These are phyloP conservation scores for Herpotrichia juniperi DNA, from an alignment of 2,329 filamentous ascomycete genomes.

Conservation along the genomic window DNA sequence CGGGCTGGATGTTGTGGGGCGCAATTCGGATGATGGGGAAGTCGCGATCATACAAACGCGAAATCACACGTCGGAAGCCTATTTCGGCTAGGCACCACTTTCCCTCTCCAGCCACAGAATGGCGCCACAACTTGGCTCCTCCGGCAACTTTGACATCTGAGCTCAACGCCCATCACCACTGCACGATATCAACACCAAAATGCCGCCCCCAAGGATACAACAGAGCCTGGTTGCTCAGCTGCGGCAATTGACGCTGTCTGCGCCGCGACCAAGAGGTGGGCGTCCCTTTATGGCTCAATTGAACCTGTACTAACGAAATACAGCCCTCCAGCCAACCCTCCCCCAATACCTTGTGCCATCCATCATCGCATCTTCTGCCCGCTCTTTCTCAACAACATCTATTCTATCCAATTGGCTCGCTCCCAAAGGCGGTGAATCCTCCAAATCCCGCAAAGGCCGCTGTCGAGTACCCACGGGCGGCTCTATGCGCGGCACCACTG, in stretches of 20 bases:
- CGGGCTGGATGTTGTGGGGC: slow-evolving; percentile 5
- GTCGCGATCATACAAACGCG: slow-evolving; percentile 20
- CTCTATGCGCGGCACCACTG: slow-evolving; percentile 88
- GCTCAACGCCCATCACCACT: slow-evolving; percentile 8
- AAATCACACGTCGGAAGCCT: slow-evolving; percentile 24
- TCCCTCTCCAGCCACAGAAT: slow-evolving; percentile 10
- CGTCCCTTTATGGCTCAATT: slow-evolving; percentile 30
- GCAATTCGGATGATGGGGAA: neutral
- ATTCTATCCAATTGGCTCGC: slow-evolving; percentile 75
- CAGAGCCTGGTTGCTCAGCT: slow-evolving; percentile 42
- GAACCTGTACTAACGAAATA: slow-evolving; percentile 5
- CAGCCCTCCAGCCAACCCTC: slow-evolving; percentile 30
- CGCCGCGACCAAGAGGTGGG: slow-evolving; percentile 31
- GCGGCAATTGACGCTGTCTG: slow-evolving; percentile 31
- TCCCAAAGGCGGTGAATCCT: slow-evolving; percentile 78
- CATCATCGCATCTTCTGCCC: slow-evolving; percentile 46
- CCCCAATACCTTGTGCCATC: slow-evolving; percentile 49
- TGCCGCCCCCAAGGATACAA: slow-evolving; percentile 49
- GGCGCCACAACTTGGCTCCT: slow-evolving; percentile 25
- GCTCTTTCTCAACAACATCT: slow-evolving; percentile 76
- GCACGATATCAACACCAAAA: slow-evolving; percentile 26
- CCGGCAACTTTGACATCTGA: neutral
- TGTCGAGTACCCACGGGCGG: slow-evolving; percentile 89
- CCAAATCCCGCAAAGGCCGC: slow-evolving; percentile 87
- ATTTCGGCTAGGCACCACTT: slow-evolving; percentile 7